phyloP scores from a whole-genome alignment of 2,329 filamentous ascomycete species.

The Alternaria tenuissima region DNA sequence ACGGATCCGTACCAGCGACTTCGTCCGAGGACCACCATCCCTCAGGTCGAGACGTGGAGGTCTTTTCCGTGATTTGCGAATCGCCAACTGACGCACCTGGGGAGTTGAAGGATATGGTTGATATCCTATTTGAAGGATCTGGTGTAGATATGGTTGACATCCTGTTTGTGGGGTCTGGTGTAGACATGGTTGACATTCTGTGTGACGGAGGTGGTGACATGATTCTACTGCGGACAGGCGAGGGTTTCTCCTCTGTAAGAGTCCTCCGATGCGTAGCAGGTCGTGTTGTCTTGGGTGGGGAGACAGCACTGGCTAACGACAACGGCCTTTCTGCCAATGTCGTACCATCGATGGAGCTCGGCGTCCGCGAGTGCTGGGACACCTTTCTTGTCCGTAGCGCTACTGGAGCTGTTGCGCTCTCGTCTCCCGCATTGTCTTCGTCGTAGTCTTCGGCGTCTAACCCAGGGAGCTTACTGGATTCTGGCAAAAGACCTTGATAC shows the following conservation, averaged over 20 bases:
- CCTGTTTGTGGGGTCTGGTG: conserved; percentile 9
- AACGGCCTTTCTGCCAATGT: conserved; percentile 7
- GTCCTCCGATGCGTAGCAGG: conserved; percentile 11
- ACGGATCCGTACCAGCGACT: conserved; percentile 44
- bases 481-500: conserved; percentile 38
- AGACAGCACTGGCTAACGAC: conserved; percentile 11
- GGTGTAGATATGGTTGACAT: conserved; percentile 8
- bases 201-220: conserved; percentile 34
- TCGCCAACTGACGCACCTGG: conserved; percentile 31
- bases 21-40: conserved; percentile 53
- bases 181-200: conserved; percentile 16
- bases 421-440: conserved; percentile 36
- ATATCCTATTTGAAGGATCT: conserved; percentile 14
- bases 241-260: conserved; percentile 19
- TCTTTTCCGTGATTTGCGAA: conserved; percentile 41
- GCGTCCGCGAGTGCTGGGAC: conserved; percentile 28
- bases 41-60: conserved; percentile 46
- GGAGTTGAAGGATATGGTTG: conserved; percentile 25
- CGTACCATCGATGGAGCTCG: conserved; percentile 18
- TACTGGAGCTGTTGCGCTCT: conserved; percentile 35
- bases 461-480: conserved; percentile 27
- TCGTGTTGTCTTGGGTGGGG: conserved; percentile 16
- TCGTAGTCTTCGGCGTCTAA: conserved; percentile 33
- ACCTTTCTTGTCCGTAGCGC: conserved; percentile 30
- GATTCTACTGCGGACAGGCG: conserved; percentile 27